Conservation (phyloP, 805 yeast species). For the Candida nemodendra region DNA sequence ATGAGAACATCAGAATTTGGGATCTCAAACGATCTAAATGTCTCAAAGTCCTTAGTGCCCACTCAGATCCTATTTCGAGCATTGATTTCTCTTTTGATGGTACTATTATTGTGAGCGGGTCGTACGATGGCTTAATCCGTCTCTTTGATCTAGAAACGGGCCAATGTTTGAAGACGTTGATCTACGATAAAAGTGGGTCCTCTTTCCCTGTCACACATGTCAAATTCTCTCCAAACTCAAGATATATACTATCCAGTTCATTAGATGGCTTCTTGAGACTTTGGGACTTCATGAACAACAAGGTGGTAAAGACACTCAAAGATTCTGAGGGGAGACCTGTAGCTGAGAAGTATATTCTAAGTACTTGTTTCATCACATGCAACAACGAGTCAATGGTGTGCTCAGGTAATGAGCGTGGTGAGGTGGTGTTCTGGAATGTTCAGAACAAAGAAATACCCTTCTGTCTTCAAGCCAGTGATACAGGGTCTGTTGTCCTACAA, state of each 20-base stretch:
- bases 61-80: conserved; percentile 83
- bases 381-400: conserved; percentile 41
- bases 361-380: conserved; percentile 47
- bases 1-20: conserved; percentile 91
- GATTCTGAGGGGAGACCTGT: conserved; percentile 30
- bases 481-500: conserved; percentile 35
- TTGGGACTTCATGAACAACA: conserved; percentile 85
- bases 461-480: conserved; percentile 18
- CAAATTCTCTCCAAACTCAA: conserved; percentile 75
- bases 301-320: conserved; percentile 66
- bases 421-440: conserved; percentile 63
- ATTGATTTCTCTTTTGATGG: conserved; percentile 76
- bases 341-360: conserved; percentile 53
- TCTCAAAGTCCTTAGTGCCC: conserved; percentile 83
- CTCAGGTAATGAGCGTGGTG: conserved; percentile 61
- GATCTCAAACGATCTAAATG: conserved; percentile 70
- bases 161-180: conserved; percentile 86
- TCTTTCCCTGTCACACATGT: conserved; percentile 78
- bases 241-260: conserved; percentile 72
- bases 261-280: conserved; percentile 75
- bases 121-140: conserved; percentile 88
- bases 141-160: conserved; percentile 87
- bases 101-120: conserved; percentile 78
- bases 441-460: conserved; percentile 52
- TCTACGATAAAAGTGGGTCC: conserved; percentile 71